Evolutionary conservation across 1,139 yeast species (phyloP), one percentile per base, ranked within the genome.

Genomic region (Zygosaccharomyces sapae): DNA sequence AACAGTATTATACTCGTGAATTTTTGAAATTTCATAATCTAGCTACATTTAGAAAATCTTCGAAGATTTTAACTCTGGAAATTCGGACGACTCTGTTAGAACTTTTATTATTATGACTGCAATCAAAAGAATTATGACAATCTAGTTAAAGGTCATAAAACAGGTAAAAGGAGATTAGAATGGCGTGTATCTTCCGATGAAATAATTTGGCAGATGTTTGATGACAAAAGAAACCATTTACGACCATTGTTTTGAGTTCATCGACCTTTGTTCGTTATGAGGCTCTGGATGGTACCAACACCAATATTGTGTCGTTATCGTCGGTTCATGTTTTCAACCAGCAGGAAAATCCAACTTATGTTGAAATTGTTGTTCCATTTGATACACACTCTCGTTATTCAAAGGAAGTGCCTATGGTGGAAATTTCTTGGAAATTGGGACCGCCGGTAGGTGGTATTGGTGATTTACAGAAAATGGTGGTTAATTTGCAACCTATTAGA

Each of bases 371-470:
- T 16, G 70, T 82, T 0, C 90, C 92, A 2, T 71, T 60, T 46
- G 56, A 54, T 29, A 52, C 47, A 1, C 44, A 57, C 37, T 25
- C 51, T 2, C 54, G 52, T 9, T 66, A 57, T 40, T 55, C 54
- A 24, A 48, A 49, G 5, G 42, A 48, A 6, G 50, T 53, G 33
- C 68, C 71, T 8, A 63, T 86, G 54, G 69, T 86, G 9, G 66
- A 71, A 33, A 70, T 85, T 44, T 71, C 74, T 13, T 89, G 97
- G 97, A 75, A 78, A 6, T 74, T 83, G 76, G 71, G 84, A 41
- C 82, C 79, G 34, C 87, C 95, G 0, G 86, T 89, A 46, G 97
- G 96, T 4, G 97, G 97, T 2, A 89, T 89, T 41, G 75, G 83
- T 0, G 80, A 87, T 27, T 68, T 89, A 56, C 77, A 75, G 20